Conservation (phyloP, 2,329 filamentous ascomycete genomes). For the Chaetothyriales sp. region DNA sequence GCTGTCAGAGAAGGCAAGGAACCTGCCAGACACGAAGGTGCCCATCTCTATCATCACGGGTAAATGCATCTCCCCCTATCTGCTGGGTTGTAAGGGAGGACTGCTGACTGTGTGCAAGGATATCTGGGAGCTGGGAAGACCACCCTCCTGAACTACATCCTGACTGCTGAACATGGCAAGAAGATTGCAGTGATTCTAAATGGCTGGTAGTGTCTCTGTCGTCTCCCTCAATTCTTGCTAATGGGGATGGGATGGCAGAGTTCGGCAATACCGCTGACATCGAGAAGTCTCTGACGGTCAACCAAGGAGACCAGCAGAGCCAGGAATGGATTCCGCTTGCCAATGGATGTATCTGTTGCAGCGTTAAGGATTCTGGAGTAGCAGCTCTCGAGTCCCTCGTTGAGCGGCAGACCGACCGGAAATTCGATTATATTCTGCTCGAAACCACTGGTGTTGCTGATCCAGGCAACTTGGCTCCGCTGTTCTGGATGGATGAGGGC, state of each 20-base stretch:
- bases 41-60: conserved; percentile 38
- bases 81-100: not conserved
- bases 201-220: conserved; percentile 33
- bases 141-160: conserved; percentile 85
- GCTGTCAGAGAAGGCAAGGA: not conserved
- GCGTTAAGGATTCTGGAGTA: conserved; percentile 90
- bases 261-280: conserved; percentile 83
- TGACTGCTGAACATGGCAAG: conserved; percentile 90
- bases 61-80: conserved; percentile 16
- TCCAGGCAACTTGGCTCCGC: conserved; percentile 82
- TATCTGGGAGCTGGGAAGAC: conserved; percentile 95
- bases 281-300: conserved; percentile 87
- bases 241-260: conserved; percentile 33
- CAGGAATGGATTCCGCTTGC: conserved; percentile 93
- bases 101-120: conserved; percentile 36
- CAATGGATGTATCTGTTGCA: conserved; percentile 96
- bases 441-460: conserved; percentile 94
- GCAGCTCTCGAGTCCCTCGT: conserved; percentile 91
- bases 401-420: conserved; percentile 59
- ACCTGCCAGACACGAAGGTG: conserved; percentile 24
- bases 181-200: conserved; percentile 97
- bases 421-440: conserved; percentile 93
- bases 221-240: not conserved
- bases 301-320: conserved; percentile 63
- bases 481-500: conserved; percentile 97